Conservation (phyloP, 169 alveolate species). For the Cryptosporidium sp. region DNA sequence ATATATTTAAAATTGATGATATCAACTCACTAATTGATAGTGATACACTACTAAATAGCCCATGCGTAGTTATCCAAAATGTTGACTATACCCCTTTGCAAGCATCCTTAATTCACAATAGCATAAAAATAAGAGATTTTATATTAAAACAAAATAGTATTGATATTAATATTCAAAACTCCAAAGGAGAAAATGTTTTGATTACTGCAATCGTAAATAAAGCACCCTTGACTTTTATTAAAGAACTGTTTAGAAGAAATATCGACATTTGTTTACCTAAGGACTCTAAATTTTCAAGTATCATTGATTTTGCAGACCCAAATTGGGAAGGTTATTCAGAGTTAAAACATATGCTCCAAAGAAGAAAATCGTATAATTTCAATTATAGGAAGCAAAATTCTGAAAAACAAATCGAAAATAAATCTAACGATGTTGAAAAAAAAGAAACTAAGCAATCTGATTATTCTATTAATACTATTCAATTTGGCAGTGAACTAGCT, state of each 20-base stretch:
- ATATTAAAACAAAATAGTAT: slow-evolving; percentile 11
- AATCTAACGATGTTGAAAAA: no score
- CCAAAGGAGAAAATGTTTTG: slow-evolving; percentile 36
- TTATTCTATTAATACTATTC: neutral
- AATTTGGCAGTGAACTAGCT: neutral
- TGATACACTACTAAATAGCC: neutral
- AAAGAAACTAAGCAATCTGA: neutral
- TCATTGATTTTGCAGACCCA: slow-evolving; percentile 42
- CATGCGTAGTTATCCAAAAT: slow-evolving; percentile 20
- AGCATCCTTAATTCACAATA: slow-evolving; percentile 39
- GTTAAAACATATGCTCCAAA: slow-evolving; percentile 19
- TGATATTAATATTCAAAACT: slow-evolving; percentile 37
- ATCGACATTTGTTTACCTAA: slow-evolving; percentile 26
- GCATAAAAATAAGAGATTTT: slow-evolving; percentile 32
- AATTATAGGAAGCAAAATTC: neutral
- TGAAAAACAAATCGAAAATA: neutral
- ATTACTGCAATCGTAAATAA: slow-evolving; percentile 33
- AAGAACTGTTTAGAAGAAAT: slow-evolving; percentile 22
- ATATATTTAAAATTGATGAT: slow-evolving; percentile 35
- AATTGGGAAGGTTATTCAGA: slow-evolving; percentile 45
- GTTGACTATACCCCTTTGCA: slow-evolving; percentile 37
- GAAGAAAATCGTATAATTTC: neutral
- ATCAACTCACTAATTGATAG: neutral
- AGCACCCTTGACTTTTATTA: slow-evolving; percentile 12
- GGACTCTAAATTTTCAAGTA: slow-evolving; percentile 5